Evolutionary conservation across 2,329 filamentous ascomycete genomes (phyloP).

Genomic region (Pseudogymnoascus verrucosus): DNA sequence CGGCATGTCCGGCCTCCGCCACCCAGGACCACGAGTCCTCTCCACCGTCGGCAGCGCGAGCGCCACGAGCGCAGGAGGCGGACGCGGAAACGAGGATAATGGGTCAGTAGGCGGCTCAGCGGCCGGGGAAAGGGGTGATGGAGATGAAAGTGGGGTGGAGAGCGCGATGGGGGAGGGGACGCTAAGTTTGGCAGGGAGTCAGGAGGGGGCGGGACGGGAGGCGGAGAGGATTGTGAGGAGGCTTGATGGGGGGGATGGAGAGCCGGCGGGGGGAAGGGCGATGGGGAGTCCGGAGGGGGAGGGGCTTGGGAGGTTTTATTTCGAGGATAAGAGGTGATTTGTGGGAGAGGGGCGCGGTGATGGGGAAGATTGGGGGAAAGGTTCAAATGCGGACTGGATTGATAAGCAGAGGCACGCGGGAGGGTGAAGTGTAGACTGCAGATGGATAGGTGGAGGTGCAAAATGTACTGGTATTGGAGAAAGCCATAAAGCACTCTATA

Average conservation of each 20-base stretch:
- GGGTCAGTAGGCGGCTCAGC: conserved; percentile 28
- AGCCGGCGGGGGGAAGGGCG: conserved; percentile 19
- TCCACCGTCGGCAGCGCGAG: conserved; percentile 89
- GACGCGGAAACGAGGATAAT: conserved; percentile 50
- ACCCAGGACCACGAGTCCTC: conserved; percentile 27
- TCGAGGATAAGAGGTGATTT: conserved; percentile 39
- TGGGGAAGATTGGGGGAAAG: not conserved
- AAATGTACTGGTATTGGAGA: not conserved
- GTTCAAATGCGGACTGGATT: not conserved
- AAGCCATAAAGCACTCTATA: not conserved
- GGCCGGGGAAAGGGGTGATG: conserved; percentile 15
- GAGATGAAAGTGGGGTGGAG: conserved; percentile 50
- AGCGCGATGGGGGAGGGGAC: conserved; percentile 43
- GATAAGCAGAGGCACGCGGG: not conserved
- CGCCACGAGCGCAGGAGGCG: conserved; percentile 71
- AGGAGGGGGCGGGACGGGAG: not conserved
- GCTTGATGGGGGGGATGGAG: conserved; percentile 36
- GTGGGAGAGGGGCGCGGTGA: not conserved
- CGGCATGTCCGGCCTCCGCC: conserved; percentile 54
- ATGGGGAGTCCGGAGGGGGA: conserved; percentile 38
- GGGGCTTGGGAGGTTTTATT: conserved; percentile 51
- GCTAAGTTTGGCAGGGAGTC: not conserved
- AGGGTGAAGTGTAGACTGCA: not conserved
- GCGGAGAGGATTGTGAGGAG: conserved; percentile 56
- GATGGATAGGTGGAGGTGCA: not conserved